A percentile compares a stretch with the other conserved stretches of the same genome.
Conservation (phyloP, 345 rosid species). For the Punica granatum region DNA sequence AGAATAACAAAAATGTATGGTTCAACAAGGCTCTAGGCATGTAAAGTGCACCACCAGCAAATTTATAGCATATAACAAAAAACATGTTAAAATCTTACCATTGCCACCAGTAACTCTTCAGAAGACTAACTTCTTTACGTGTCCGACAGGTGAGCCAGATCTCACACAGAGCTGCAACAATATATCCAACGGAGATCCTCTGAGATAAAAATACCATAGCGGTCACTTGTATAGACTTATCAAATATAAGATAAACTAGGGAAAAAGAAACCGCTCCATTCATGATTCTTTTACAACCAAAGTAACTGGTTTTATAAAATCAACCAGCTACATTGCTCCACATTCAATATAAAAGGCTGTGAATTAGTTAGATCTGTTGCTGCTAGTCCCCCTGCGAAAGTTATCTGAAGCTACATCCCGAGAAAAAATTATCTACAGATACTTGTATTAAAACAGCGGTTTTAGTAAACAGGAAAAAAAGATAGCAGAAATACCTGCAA, state of each 20-base stretch:
- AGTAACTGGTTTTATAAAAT: neutral
- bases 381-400: too few species aligned
- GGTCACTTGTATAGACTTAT: neutral
- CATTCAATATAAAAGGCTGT: too few species aligned
- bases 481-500: conserved; percentile 26
- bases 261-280: neutral
- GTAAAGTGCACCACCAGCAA: neutral
- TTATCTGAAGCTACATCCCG: neutral
- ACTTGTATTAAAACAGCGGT: neutral
- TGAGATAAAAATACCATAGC: conserved; percentile 12
- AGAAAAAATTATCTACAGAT: neutral
- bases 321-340: neutral
- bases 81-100: conserved; percentile 21
- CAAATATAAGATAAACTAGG: neutral
- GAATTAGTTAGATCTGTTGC: too few species aligned
- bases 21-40: neutral
- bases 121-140: conserved; percentile 10
- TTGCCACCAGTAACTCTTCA: conserved; percentile 29
- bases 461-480: neutral
- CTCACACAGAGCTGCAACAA: conserved; percentile 36
- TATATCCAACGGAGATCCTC: conserved; percentile 42
- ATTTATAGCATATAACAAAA: neutral
- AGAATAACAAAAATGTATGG: neutral
- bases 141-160: conserved; percentile 33
- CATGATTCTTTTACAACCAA: neutral